Base-by-base conservation (phyloP, 2,329 filamentous ascomycete genomes). In the Allantophomopsis cytisporea region DNA sequence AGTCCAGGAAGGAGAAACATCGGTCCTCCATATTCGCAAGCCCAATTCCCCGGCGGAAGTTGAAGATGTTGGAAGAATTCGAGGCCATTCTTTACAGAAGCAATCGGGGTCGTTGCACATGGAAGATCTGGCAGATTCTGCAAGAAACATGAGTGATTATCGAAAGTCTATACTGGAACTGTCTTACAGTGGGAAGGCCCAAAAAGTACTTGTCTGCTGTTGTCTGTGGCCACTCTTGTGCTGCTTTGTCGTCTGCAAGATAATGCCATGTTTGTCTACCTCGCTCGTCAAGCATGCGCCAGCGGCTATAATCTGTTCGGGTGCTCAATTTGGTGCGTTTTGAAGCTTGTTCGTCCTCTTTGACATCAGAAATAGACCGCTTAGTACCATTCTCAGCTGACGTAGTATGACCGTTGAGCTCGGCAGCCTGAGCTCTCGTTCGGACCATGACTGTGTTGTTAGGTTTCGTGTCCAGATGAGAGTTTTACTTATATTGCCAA, bases 211-310 rank as follows among this genome's bases (percentile, higher is more conserved):
- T 94, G 56, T 98, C 93, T n/a, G 87, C 85, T 41, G 68, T 69
- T 17, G 75, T 82, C 61, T 95, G 88, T 5, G 89, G 87, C 88
- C 89, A 95, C 41, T 73, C 63, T 50, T 82, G 66, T 7, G 69
- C 61, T 40, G 83, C 77, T 43, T 84, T 69, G 17, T 77, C 71
- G 39, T 91, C 80, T 45, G 72, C 63, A 3, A 98, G 65, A 55
- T 96, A 98, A 53, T 91, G 83, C 91, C 91, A 98, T 38, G 85
- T 94, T 52, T 95, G 87, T 40, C 83, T 72, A 37, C 91, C 89
- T 38, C 75, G 71, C 43, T 94, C 84, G 53, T 93, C 81, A 44
- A 76, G 72, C 56, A 96, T 63, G 45, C 91, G 75, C 91, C 91
- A 98, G 59, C 83, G 71, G 7, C 76, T 72, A 47, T 75, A 74